Percentiles rank a stretch among this genome's conserved stretches.
These are phyloP conservation scores for Xylaria flabelliformis DNA, from an alignment of 495 filamentous ascomycete species.

Conservation along the genomic window DNA sequence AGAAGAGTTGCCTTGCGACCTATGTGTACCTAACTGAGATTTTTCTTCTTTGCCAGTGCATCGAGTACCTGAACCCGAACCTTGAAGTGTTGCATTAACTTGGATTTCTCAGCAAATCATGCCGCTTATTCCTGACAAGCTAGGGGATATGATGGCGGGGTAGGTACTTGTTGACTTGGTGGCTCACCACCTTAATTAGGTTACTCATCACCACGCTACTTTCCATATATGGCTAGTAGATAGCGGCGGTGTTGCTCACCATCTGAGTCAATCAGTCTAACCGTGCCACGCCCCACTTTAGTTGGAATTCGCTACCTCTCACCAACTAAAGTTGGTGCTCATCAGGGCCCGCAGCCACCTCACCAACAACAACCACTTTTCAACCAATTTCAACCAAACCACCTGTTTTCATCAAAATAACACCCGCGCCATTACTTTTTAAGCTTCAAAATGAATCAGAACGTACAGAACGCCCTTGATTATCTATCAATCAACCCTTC, in stretches of 20 bases:
- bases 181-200: not conserved
- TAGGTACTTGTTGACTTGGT: not conserved
- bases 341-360: too few relatives aligned
- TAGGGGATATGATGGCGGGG: slow-evolving; percentile 15
- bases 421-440: too few relatives aligned
- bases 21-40: not conserved
- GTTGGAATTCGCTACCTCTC: too few relatives aligned
- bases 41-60: slow-evolving; percentile 6
- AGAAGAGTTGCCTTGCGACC: not conserved
- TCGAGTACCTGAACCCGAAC: not conserved
- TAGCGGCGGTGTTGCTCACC: slow-evolving; percentile 2
- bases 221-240: not conserved
- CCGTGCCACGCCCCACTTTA: too few relatives aligned
- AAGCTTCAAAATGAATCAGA: too few relatives aligned
- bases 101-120: slow-evolving; percentile 41
- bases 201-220: not conserved
- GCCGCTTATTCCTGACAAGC: slow-evolving; percentile 26
- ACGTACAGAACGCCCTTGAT: too few relatives aligned
- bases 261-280: slow-evolving; percentile 15
- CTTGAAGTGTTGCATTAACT: slow-evolving; percentile 10
- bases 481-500: too few relatives aligned
- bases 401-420: too few relatives aligned
- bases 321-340: too few relatives aligned
- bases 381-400: too few relatives aligned
- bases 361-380: too few relatives aligned